These are phyloP conservation scores for Cydonia oblonga DNA, from an alignment of 331 rosid species.

Conservation along the genomic window DNA sequence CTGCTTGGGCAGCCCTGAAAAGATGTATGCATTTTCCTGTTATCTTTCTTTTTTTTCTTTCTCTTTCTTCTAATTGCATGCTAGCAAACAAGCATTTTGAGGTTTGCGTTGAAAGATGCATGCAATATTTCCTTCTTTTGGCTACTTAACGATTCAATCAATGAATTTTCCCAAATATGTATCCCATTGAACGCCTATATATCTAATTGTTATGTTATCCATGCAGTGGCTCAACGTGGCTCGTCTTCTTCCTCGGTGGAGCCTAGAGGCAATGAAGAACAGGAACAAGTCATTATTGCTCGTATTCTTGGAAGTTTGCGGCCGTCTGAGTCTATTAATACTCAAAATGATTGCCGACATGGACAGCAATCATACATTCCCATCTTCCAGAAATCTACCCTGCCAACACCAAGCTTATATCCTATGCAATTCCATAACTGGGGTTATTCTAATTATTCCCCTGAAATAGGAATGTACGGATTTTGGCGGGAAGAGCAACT, in stretches of 20 bases:
- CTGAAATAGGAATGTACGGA: conserved; percentile 47
- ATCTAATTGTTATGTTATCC: conserved; percentile 8
- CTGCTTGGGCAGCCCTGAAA: conserved; percentile 73
- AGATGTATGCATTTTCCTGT: conserved; percentile 37
- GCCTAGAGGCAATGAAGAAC: conserved; percentile 46
- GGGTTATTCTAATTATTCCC: conserved; percentile 38
- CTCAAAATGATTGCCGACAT: conserved; percentile 20
- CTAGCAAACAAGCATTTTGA: background rate
- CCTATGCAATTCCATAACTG: conserved; percentile 37
- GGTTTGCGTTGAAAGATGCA: background rate
- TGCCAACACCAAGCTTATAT: conserved; percentile 24
- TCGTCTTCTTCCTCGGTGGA: conserved; percentile 30
- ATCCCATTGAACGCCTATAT: background rate
- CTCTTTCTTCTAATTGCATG: background rate
- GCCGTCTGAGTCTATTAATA: conserved; percentile 21
- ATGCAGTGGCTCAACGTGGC: conserved; percentile 50
- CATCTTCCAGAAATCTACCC: conserved; percentile 21
- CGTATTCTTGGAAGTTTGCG: conserved; percentile 43
- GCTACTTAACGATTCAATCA: background rate
- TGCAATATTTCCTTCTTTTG: background rate
- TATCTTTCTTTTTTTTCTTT: background rate
- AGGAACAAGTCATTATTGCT: conserved; percentile 58
- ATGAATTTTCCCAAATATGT: conserved; percentile 1
- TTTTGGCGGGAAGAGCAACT: conserved; percentile 70
- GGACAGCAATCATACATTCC: conserved; percentile 22